Evolutionary conservation across 2,329 filamentous ascomycete genomes (phyloP), one percentile per base, ranked within the genome.

Genomic region (Claviceps digitariae): DNA sequence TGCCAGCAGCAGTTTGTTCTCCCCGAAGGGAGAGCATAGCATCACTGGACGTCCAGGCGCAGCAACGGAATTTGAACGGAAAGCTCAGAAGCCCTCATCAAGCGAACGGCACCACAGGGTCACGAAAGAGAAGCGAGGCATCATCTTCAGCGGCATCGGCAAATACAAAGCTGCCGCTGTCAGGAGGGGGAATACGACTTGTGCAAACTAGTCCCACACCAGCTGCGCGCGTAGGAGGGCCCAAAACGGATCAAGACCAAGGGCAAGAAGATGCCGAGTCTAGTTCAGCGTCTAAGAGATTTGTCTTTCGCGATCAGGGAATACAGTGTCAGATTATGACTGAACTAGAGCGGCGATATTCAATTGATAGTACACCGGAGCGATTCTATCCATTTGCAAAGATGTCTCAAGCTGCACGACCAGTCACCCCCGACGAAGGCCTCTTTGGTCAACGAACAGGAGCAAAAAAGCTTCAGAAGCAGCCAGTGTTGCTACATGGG

Each of bases 321-420:
- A 21, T 52, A 21, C 54, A 56, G 34, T 56, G 54, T 43, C 43
- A 54, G n/a, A 34, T 54, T 1, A 21, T 47, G 21, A 27, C 45
- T 45, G 48, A 50, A 23, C 17, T 4, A 4, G 45, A 40, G 21
- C 23, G 45, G 13, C 29, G 48, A 17, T 45, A 48, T 8, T 62
- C 60, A 13, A 56, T 57, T 23, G 54, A 57, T 7, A 50, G 55
- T 31, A 60, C 58, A 25, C 61, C 63, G 5, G 52, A 57, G 15
- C 54, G 61, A 23, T 65, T 64, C 29, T 64, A 62, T 43, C 55
- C 63, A 1, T 54, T 58, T 21, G 10, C 27, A 6, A 21, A 17
- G 13, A 10, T 27, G n/a, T 25, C 48, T 34, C 29, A 40, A 23
- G 45, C 13, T 20, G n/a, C 31, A 34, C 41, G 8, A 20, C 20